Conservation (phyloP, 768 basidiomycete genomes). For the Russula lepida region DNA sequence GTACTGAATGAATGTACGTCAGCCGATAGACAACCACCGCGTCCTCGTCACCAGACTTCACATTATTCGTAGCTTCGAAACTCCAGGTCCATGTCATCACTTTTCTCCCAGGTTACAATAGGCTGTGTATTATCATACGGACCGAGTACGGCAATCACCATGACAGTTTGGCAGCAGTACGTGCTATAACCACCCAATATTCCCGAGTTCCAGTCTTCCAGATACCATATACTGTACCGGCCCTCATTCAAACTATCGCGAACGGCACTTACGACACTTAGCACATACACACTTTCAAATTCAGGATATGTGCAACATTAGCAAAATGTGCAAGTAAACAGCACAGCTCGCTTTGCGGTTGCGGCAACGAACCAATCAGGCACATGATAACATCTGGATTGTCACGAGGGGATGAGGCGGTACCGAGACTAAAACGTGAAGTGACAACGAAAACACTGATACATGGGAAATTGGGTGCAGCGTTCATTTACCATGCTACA, state of each 20-base stretch:
- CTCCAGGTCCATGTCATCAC: no score
- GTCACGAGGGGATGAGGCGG: constrained; percentile 11
- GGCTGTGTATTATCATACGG: background rate
- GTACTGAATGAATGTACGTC: background rate
- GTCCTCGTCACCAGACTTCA: no score
- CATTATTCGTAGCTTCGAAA: no score
- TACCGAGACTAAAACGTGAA: constrained; percentile 13
- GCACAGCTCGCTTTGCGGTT: background rate
- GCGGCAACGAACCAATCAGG: background rate
- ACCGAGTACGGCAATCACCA: background rate
- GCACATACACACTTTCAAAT: background rate
- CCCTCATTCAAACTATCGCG: no score
- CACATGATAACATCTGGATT: constrained; percentile 17
- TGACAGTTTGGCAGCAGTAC: no score
- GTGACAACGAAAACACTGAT: constrained; percentile 20
- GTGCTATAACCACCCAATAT: background rate
- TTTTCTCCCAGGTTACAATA: background rate
- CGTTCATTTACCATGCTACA: constrained; percentile 14
- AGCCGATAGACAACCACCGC: background rate
- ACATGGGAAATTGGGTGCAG: constrained; percentile 9
- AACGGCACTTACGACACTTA: background rate
- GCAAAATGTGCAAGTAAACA: background rate
- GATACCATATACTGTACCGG: background rate
- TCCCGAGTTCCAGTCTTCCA: background rate
- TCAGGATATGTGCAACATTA: background rate